Evolutionary conservation across 345 rosid species (phyloP), one percentile per base, ranked within the genome.

Genomic region (Citropsis articulata): DNA sequence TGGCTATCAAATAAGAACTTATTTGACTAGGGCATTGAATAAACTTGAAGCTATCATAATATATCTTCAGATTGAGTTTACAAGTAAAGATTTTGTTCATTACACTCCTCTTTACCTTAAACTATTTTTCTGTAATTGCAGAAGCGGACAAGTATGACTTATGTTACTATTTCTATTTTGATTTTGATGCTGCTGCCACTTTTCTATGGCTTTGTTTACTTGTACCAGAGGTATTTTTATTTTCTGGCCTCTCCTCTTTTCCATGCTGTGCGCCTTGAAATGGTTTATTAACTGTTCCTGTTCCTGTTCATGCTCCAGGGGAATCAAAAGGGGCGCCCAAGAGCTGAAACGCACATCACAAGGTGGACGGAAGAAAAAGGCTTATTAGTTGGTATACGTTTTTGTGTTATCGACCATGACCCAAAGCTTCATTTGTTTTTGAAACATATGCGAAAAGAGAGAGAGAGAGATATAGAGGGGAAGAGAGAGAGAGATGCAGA

Each of bases 181-280:
- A 83, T 83, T 48, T 72, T 91, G 83, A 62, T 86, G 86, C 71
- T 88, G 82, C 86, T 94, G 75, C 94, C 93, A 3, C 85, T 92
- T 73, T 86, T 86, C 81, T 92, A 89, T 75, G 75, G 79, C 36
- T 88, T 89, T 42, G 78, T 90, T 69, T 92, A 90, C 87, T 63
- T 94, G 80, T 88, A 88, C 75, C 90, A 83, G 66, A 88, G 95
- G 98, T 91, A 90, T 21, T 38, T 45, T 13, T 12, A 56, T 25
- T 60, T 77, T 75, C 18, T 45, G 14, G 12, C 61, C 45, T 64
- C 64, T 75, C 55, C 25, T 25, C 16, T 45, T 69, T 25, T 19
- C 24, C 19, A 4, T 68, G 66, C 28, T 18, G 65, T 45, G 22
- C 67, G 42, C 6, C 72, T 78, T 42, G 65, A 73, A 66, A 42